These are phyloP conservation scores for Cochliopodium minus DNA, from an alignment of 208 protist genomes.

Conservation along the genomic window DNA sequence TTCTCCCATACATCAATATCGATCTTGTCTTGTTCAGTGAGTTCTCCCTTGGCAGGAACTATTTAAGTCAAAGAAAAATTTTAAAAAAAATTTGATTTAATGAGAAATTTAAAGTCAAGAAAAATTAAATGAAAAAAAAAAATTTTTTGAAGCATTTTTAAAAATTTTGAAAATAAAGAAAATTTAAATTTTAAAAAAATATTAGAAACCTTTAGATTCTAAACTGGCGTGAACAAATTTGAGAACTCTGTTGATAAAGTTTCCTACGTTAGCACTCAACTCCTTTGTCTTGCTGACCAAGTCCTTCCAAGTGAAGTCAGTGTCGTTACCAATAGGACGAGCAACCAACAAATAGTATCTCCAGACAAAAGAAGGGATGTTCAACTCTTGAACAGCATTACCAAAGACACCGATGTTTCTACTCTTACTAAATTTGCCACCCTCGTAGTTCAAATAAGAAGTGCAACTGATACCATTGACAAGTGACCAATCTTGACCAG, in stretches of 20 bases:
- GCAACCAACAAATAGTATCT: slow-evolving; percentile 51
- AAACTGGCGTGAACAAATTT: slow-evolving; percentile 25
- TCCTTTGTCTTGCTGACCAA: slow-evolving; percentile 38
- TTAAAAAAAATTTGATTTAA: too few species aligned
- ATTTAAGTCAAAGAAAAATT: not conserved
- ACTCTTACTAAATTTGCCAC: slow-evolving; percentile 49
- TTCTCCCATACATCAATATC: slow-evolving; percentile 26
- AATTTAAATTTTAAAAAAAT: too few species aligned
- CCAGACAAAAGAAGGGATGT: slow-evolving; percentile 39
- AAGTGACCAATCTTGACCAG: slow-evolving; percentile 29
- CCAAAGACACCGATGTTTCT: slow-evolving; percentile 49
- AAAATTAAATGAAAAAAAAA: too few species aligned
- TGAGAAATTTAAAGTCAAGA: too few species aligned
- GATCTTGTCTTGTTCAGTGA: not conserved
- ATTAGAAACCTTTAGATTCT: too few species aligned
- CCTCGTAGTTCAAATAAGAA: slow-evolving; percentile 60
- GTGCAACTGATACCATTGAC: slow-evolving; percentile 40
- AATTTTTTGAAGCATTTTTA: too few species aligned
- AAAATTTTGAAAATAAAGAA: too few species aligned
- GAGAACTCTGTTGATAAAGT: slow-evolving; percentile 44
- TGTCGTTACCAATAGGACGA: slow-evolving; percentile 39
- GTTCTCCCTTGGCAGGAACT: not conserved
- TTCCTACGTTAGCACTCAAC: slow-evolving; percentile 48
- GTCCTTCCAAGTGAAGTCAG: slow-evolving; percentile 40
- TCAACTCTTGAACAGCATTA: slow-evolving; percentile 33